phyloP scores from a whole-genome alignment of 495 filamentous ascomycete species.

The Podospora anserina region DNA sequence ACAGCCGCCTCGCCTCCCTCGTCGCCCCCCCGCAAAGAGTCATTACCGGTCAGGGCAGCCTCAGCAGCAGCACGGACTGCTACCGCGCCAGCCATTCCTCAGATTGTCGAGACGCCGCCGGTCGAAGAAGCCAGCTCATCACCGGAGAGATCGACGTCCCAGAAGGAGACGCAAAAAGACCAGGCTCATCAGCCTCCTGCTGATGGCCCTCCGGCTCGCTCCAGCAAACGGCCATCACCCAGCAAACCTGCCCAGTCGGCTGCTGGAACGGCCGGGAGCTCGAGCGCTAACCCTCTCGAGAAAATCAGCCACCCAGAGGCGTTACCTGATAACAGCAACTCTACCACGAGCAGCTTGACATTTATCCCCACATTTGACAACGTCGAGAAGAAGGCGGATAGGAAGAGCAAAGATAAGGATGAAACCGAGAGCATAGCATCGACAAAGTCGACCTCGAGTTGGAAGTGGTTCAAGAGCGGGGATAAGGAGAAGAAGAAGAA shows the following conservation, averaged over 20 bases:
- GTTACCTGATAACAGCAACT: slow-evolving; percentile 64
- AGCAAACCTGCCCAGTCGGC: slow-evolving; percentile 31
- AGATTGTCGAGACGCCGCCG: slow-evolving; percentile 66
- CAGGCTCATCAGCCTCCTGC: slow-evolving; percentile 29
- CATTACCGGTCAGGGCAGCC: slow-evolving; percentile 27
- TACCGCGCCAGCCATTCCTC: slow-evolving; percentile 49
- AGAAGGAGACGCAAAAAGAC: slow-evolving; percentile 40
- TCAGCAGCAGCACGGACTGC: slow-evolving; percentile 19
- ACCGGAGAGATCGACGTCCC: slow-evolving; percentile 56
- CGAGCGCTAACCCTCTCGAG: slow-evolving; percentile 43
- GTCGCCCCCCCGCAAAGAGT: slow-evolving; percentile 21
- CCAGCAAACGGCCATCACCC: slow-evolving; percentile 44
- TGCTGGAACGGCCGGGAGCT: slow-evolving; percentile 15
- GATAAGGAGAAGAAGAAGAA: slow-evolving; percentile 44
- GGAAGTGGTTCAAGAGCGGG: slow-evolving; percentile 57
- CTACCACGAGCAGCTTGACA: slow-evolving; percentile 71
- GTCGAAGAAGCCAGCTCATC: slow-evolving; percentile 46
- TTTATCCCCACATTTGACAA: slow-evolving; percentile 72
- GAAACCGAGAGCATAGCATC: slow-evolving; percentile 42
- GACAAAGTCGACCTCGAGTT: slow-evolving; percentile 83
- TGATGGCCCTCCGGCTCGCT: slow-evolving; percentile 46
- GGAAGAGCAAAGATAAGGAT: slow-evolving; percentile 57
- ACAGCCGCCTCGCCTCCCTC: slow-evolving; percentile 18
- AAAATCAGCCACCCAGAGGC: slow-evolving; percentile 64
- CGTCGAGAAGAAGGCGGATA: slow-evolving; percentile 68